Evolutionary conservation across 1,284 basidiomycete genomes (phyloP).

Genomic region (Amylostereum chailletii): DNA sequence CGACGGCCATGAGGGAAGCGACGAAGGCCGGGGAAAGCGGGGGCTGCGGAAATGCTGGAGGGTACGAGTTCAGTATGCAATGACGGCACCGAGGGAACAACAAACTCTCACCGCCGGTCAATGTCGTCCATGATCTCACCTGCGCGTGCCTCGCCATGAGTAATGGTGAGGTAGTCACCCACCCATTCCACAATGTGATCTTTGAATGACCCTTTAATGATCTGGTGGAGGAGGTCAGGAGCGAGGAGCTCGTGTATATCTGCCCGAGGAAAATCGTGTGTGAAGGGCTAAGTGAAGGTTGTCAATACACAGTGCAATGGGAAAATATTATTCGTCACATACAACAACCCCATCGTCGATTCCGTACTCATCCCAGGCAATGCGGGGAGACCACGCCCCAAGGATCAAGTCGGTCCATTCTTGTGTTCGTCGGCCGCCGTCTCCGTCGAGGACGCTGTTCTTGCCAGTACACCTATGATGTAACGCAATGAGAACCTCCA

Average conservation of each 20-base stretch:
- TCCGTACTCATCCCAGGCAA: constrained; percentile 5
- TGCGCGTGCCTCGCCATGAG: constrained; percentile 10
- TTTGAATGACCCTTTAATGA: constrained; percentile 31
- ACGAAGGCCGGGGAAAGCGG: constrained; percentile 6
- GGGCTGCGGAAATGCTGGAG: constrained; percentile 8
- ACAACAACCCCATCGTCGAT: background rate
- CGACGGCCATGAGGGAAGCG: constrained; percentile 12
- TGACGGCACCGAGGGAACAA: background rate
- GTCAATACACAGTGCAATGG: background rate
- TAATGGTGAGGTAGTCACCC: constrained; percentile 18
- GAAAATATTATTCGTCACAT: background rate
- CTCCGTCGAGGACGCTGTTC: background rate
- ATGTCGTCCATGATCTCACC: constrained; percentile 21
- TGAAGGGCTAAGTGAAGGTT: constrained; percentile 23
- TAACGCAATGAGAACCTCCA: background rate
- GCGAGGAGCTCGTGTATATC: constrained; percentile 27
- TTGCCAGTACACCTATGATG: constrained; percentile 2
- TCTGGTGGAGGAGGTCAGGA: constrained; percentile 30
- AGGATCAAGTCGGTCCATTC: background rate
- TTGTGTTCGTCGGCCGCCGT: background rate
- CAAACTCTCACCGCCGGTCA: background rate
- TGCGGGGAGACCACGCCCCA: background rate
- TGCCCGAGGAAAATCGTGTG: constrained; percentile 21
- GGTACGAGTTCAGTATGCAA: background rate
- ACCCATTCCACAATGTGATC: constrained; percentile 31